Conservation (phyloP, 1,139 yeast genomes). For the Entelexis paramagnoliae region DNA sequence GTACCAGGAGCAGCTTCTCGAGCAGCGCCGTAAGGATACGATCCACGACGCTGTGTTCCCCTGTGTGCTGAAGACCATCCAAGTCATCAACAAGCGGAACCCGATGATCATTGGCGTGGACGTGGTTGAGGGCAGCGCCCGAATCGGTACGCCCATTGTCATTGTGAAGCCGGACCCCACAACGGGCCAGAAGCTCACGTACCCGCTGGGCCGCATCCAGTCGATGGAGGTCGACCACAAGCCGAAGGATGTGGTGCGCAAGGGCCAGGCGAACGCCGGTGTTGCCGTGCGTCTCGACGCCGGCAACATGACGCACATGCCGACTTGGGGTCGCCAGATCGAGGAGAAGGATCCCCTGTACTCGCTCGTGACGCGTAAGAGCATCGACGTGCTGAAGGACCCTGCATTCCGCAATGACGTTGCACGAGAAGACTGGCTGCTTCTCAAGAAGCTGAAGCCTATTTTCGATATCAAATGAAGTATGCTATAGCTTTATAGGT, state of each 20-base stretch:
- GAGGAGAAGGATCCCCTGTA: slow-evolving; percentile 84
- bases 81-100: slow-evolving; percentile 94
- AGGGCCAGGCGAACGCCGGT: slow-evolving; percentile 95
- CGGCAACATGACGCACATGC: slow-evolving; percentile 75
- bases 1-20: slow-evolving; percentile 78
- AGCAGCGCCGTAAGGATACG: slow-evolving; percentile 81
- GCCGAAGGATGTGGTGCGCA: slow-evolving; percentile 65
- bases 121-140: slow-evolving; percentile 79
- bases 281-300: slow-evolving; percentile 96
- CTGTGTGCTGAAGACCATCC: slow-evolving; percentile 85
- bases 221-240: slow-evolving; percentile 94
- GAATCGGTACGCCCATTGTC: slow-evolving; percentile 91
- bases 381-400: slow-evolving; percentile 94
- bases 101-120: slow-evolving; percentile 99
- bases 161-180: slow-evolving; percentile 83
- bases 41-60: slow-evolving; percentile 89
- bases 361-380: slow-evolving; percentile 75
- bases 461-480: slow-evolving; percentile 64
- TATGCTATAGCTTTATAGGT: too few relatives aligned
- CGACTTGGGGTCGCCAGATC: slow-evolving; percentile 98
- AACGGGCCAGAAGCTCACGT: slow-evolving; percentile 61
- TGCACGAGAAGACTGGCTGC: slow-evolving; percentile 88
- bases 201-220: slow-evolving; percentile 73
- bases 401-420: slow-evolving; percentile 95
- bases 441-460: slow-evolving; percentile 79